Percentiles rank a stretch among this genome's conserved stretches.
These are phyloP conservation scores for Boechera retrofracta DNA, from an alignment of 345 rosid species.

Conservation along the genomic window DNA sequence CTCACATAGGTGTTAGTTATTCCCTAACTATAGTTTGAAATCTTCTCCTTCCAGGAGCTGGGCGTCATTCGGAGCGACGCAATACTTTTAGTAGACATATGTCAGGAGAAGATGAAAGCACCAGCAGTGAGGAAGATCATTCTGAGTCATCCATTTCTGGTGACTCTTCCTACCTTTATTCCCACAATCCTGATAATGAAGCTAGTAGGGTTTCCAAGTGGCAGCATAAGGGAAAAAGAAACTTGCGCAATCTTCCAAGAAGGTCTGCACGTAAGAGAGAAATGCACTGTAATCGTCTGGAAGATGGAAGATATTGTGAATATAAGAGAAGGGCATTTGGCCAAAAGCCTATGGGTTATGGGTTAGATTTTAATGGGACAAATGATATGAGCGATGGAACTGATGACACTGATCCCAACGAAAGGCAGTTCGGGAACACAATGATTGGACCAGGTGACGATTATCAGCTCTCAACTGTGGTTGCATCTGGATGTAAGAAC, in stretches of 20 bases:
- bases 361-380: slow-evolving; percentile 45
- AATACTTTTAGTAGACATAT: slow-evolving; percentile 50
- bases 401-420: slow-evolving; percentile 57
- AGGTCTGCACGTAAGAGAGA: slow-evolving; percentile 50
- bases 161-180: slow-evolving; percentile 58
- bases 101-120: slow-evolving; percentile 62
- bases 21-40: slow-evolving; percentile 37
- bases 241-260: slow-evolving; percentile 67
- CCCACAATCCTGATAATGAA: slow-evolving; percentile 57
- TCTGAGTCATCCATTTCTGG: slow-evolving; percentile 78
- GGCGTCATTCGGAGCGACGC: slow-evolving; percentile 37
- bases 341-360: slow-evolving; percentile 53
- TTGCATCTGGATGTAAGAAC: slow-evolving; percentile 51
- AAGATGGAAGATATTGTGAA: slow-evolving; percentile 53
- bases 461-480: slow-evolving; percentile 51
- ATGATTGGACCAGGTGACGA: slow-evolving; percentile 51
- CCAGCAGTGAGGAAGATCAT: slow-evolving; percentile 72
- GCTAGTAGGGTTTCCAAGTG: slow-evolving; percentile 75
- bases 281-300: slow-evolving; percentile 43
- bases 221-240: slow-evolving; percentile 92
- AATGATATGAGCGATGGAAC: slow-evolving; percentile 48
- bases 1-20: neutral
- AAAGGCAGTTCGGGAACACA: slow-evolving; percentile 50
- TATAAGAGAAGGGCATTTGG: slow-evolving; percentile 50
- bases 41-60: slow-evolving; percentile 41